These are phyloP conservation scores for Vitis hybrid DNA, from an alignment of 177 flowering plant genomes.

Conservation along the genomic window DNA sequence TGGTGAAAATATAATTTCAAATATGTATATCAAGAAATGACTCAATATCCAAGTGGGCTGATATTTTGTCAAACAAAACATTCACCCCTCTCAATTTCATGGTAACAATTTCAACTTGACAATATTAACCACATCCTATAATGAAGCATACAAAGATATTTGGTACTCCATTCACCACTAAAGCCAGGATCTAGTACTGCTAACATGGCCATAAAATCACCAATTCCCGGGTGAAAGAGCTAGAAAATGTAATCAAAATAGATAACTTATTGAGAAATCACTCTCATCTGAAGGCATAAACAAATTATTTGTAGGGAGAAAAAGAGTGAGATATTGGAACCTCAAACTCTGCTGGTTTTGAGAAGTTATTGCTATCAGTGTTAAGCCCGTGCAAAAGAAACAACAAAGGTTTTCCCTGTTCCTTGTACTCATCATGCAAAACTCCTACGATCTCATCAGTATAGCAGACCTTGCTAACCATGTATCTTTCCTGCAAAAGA, in stretches of 20 bases:
- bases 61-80: no score
- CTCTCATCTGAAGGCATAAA: not conserved
- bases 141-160: no score
- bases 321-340: constrained; percentile 25
- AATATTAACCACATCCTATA: no score
- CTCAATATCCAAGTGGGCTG: no score
- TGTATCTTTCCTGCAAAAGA: constrained; percentile 68
- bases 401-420: constrained; percentile 59
- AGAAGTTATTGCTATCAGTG: constrained; percentile 82
- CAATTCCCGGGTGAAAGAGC: not conserved
- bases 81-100: no score
- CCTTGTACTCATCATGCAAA: constrained; percentile 45
- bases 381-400: constrained; percentile 87
- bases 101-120: no score
- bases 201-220: not conserved
- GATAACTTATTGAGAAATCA: not conserved
- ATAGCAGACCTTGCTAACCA: constrained; percentile 55
- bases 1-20: no score
- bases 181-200: no score
- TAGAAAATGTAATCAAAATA: not conserved
- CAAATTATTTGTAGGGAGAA: not conserved
- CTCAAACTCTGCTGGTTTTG: constrained; percentile 83
- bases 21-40: no score
- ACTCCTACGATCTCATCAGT: constrained; percentile 67
- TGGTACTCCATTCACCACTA: no score